phyloP scores from a whole-genome alignment of 495 filamentous ascomycete species.

The Tetracladium setigerum region DNA sequence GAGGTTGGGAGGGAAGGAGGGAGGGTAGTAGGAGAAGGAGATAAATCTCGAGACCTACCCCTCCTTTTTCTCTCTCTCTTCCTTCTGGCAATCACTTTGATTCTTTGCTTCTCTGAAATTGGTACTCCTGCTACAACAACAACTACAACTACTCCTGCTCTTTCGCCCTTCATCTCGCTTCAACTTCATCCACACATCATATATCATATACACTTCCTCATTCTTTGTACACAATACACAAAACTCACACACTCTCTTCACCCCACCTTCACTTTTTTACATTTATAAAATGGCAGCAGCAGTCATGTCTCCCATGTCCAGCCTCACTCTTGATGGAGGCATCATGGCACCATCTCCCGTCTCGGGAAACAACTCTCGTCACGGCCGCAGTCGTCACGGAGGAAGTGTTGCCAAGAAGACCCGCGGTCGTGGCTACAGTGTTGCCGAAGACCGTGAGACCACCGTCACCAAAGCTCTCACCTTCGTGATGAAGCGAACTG shows the following conservation, averaged over 20 bases:
- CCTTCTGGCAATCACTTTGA: no score
- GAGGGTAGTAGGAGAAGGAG: no score
- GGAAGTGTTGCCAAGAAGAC: constrained; percentile 31
- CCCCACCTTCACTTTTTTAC: background rate
- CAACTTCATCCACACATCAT: constrained; percentile 2
- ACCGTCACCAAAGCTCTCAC: constrained; percentile 34
- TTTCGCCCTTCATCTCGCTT: background rate
- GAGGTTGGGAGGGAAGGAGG: background rate
- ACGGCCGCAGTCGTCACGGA: constrained; percentile 33
- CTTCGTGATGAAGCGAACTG: constrained; percentile 34
- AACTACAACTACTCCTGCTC: background rate
- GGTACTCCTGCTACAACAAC: constrained; percentile 1
- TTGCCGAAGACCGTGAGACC: constrained; percentile 33
- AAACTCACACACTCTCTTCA: background rate
- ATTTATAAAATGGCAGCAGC: constrained; percentile 20
- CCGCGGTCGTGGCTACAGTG: constrained; percentile 30
- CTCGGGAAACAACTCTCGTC: constrained; percentile 32
- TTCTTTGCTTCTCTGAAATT: background rate
- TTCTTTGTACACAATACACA: background rate
- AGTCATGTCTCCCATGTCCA: constrained; percentile 18
- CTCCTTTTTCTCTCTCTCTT: constrained; percentile 8
- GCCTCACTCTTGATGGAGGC: constrained; percentile 25
- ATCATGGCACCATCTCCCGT: constrained; percentile 36
- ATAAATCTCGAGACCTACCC: no score
- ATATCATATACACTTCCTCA: background rate